Evolutionary conservation across 345 rosid species (phyloP).

Genomic region (Populus ilicifolia): DNA sequence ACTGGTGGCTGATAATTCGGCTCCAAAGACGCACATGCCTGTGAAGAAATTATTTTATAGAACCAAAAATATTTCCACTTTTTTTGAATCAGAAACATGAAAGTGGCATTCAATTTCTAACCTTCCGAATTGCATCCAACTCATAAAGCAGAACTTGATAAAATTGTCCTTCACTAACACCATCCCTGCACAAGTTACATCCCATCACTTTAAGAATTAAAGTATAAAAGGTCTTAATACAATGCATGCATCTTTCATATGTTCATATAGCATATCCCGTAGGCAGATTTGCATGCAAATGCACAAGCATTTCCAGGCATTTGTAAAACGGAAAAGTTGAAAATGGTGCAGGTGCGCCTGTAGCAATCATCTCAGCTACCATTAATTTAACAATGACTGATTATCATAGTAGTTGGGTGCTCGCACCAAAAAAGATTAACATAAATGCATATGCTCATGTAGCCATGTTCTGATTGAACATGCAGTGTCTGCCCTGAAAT

Average conservation of each 20-base stretch:
- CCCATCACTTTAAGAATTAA: neutral
- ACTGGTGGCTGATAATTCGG: slow-evolving; percentile 97
- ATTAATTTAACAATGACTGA: neutral
- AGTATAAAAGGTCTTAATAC: neutral
- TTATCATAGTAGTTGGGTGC: neutral
- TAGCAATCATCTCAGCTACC: neutral
- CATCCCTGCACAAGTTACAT: slow-evolving; percentile 57
- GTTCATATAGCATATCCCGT: neutral
- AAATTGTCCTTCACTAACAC: slow-evolving; percentile 98
- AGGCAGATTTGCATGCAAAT: neutral
- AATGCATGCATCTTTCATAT: neutral
- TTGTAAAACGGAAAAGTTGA: neutral
- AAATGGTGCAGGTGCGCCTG: neutral
- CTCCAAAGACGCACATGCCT: slow-evolving; percentile 97
- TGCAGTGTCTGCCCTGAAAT: neutral
- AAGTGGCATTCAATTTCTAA: slow-evolving; percentile 14
- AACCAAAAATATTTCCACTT: neutral
- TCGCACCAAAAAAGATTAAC: too few relatives aligned
- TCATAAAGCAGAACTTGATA: slow-evolving; percentile 84
- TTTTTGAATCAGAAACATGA: neutral
- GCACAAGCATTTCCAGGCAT: neutral
- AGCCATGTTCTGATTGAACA: neutral
- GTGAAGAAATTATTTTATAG: slow-evolving; percentile 14
- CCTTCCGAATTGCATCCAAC: slow-evolving; percentile 82
- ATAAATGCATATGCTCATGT: too few relatives aligned